Evolutionary conservation across 352 stramenopile species (phyloP), one percentile per base, ranked within the genome.

Genomic region (Globisporangium okanoganense): DNA sequence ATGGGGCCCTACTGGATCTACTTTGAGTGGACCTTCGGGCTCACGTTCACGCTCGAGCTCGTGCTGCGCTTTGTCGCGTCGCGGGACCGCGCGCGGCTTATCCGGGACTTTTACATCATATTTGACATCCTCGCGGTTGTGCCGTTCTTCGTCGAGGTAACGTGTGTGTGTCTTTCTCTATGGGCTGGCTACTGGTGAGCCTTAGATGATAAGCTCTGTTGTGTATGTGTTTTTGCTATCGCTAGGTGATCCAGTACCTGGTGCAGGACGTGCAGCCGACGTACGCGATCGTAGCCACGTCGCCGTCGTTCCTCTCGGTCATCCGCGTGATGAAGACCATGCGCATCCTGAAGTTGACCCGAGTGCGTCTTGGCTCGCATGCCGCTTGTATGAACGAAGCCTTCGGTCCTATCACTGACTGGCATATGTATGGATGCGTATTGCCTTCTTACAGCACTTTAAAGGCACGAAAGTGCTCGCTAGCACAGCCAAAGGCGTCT

Each of bases 1-100:
- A 91, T 93, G 84, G 70, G 75, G 20, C 72, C 73, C 14, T 80
- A 88, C 38, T 93, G 84, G 84, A 84, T 91, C 51, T 90, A 84
- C 58, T 78, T 91, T 36, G 85, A 94, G 48, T 89, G 70, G 71
- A 67, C 65, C 7, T 90, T 92, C 43, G 82, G 80, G 0, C 48
- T 82, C 4, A 31, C 65, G 5, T 94, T 94, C 56, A 71, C 72
- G 40, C 5, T 68, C n/a, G 82, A 94, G 45, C 61, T 90, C 27
- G 38, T 69, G 9, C 56, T 92, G 12, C 80, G 80, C 1, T 85
- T 90, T 54, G 84, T 79, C 48, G 74, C 76, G 3, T 78, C 64
- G 0, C 71, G 73, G 2, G 56, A 82, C 22, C 67, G 66, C 1
- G 62, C 54, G 0, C 49, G 67, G 2, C 79, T 90, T 24, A 72